These are phyloP conservation scores for Lizonia empirigonia DNA, from an alignment of 2,329 filamentous ascomycete species.

Conservation along the genomic window DNA sequence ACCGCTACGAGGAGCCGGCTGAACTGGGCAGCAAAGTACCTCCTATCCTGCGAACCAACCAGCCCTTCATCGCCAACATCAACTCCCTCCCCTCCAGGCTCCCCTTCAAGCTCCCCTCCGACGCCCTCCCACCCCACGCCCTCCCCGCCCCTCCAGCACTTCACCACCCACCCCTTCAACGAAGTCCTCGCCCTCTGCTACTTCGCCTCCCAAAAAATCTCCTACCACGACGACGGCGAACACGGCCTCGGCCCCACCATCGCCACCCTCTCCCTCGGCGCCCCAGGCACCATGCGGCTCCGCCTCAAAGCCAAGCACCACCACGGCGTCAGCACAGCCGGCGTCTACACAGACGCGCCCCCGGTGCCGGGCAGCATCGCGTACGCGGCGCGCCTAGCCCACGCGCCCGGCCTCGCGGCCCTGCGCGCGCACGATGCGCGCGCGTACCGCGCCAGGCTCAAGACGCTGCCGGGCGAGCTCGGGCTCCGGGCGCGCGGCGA, in stretches of 20 bases:
- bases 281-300: slow-evolving; percentile 63
- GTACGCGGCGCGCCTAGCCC: slow-evolving; percentile 45
- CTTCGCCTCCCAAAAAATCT: slow-evolving; percentile 64
- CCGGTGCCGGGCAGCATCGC: slow-evolving; percentile 39
- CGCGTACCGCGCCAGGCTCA: slow-evolving; percentile 34
- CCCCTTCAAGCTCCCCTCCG: no score
- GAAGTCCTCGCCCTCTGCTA: slow-evolving; percentile 68
- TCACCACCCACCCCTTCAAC: slow-evolving; percentile 58
- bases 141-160: background rate
- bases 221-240: slow-evolving; percentile 71
- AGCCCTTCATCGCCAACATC: background rate
- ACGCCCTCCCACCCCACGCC: background rate
- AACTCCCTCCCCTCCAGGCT: no score
- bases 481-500: slow-evolving; percentile 38
- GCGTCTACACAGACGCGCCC: slow-evolving; percentile 39
- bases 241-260: slow-evolving; percentile 66
- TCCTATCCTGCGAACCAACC: slow-evolving; percentile 41
- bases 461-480: slow-evolving; percentile 48
- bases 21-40: slow-evolving; percentile 59
- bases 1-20: slow-evolving; percentile 59
- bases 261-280: slow-evolving; percentile 64
- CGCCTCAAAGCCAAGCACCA: slow-evolving; percentile 61
- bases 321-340: slow-evolving; percentile 42
- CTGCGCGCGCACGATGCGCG: slow-evolving; percentile 26
- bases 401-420: slow-evolving; percentile 33